Conservation (phyloP, 2,329 filamentous ascomycete genomes). For the Tolypocladium endophyticum region DNA sequence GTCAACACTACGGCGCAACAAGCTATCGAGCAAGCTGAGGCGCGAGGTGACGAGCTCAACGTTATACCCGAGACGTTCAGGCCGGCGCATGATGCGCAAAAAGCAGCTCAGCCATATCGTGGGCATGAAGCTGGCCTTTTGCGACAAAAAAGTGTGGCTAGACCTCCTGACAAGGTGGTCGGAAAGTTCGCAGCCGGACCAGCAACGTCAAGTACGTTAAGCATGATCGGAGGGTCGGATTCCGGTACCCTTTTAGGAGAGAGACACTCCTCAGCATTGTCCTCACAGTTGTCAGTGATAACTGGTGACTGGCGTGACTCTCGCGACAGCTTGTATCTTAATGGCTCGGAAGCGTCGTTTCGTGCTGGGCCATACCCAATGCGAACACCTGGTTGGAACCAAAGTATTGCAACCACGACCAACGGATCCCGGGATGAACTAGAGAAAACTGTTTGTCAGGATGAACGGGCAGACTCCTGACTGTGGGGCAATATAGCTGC, state of each 20-base stretch:
- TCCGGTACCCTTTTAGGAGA: constrained; percentile 20
- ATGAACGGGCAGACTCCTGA: no score
- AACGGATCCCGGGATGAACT: no score
- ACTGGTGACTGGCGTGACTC: constrained; percentile 37
- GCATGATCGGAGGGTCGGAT: no score
- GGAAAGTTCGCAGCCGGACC: constrained; percentile 65
- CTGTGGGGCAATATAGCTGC: no score
- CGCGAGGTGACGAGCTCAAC: constrained; percentile 78
- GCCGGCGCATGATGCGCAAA: constrained; percentile 40
- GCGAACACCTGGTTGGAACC: no score
- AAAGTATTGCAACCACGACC: no score
- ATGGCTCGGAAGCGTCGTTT: no score
- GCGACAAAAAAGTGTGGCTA: constrained; percentile 46
- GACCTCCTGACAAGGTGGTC: constrained; percentile 64
- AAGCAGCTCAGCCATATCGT: constrained; percentile 21
- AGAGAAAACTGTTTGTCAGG: no score
- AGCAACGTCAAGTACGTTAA: no score
- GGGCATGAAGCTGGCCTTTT: no score
- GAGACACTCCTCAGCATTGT: constrained; percentile 10
- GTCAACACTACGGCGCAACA: constrained; percentile 65
- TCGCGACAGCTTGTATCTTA: constrained; percentile 45
- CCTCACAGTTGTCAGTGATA: no score
- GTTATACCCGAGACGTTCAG: constrained; percentile 80
- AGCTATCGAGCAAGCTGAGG: constrained; percentile 72
- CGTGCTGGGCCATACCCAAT: no score